Evolutionary conservation across 202 grass and related monocot species (phyloP).

Genomic region (Cymbopogon flexuosus): DNA sequence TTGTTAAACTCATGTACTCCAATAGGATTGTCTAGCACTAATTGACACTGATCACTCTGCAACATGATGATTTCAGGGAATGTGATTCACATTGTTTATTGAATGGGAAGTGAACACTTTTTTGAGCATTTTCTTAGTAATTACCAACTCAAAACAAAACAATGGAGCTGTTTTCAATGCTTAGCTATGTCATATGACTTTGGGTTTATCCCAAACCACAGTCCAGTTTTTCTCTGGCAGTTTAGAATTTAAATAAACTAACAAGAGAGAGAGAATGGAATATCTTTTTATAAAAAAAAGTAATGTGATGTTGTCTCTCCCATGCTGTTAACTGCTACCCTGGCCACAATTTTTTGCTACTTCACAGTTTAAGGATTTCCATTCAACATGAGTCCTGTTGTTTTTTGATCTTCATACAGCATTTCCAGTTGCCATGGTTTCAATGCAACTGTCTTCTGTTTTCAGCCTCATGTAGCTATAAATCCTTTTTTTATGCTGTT

Average conservation of each 20-base stretch:
- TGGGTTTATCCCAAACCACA: background rate
- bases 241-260: background rate
- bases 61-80: conserved; percentile 5
- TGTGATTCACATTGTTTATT: background rate
- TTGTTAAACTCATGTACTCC: background rate
- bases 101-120: background rate
- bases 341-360: background rate
- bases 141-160: background rate
- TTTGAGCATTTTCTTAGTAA: background rate
- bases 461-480: background rate
- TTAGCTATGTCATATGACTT: background rate
- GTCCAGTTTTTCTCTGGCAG: background rate
- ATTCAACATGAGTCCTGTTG: background rate
- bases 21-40: background rate
- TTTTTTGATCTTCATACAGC: background rate
- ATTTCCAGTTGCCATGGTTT: conserved; percentile 19
- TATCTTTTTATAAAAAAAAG: background rate
- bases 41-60: background rate
- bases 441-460: background rate
- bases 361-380: background rate
- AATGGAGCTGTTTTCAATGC: background rate
- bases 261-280: background rate
- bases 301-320: background rate
- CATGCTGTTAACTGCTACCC: background rate
- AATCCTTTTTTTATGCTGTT: conserved; percentile 6